Conservation (phyloP, 805 yeast genomes). For the Candida easanensis region DNA sequence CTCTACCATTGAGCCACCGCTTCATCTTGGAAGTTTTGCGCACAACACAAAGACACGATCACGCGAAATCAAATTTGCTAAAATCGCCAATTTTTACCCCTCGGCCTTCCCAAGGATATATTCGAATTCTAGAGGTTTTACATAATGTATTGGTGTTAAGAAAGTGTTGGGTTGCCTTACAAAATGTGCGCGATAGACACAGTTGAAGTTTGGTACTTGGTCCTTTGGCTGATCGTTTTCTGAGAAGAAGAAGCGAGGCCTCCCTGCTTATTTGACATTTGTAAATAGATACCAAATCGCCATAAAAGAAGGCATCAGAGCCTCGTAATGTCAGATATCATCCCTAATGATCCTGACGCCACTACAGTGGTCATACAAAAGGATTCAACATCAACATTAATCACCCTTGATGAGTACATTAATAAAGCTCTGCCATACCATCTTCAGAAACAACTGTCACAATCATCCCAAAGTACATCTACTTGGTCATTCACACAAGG, state of each 20-base stretch:
- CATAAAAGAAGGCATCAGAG: background rate
- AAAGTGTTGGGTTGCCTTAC: background rate
- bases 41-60: no score
- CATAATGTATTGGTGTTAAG: background rate
- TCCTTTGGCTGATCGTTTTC: no score
- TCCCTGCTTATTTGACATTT: no score
- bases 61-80: background rate
- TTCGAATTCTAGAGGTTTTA: no score
- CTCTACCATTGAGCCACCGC: slow-evolving; percentile 82
- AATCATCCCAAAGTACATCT: slow-evolving; percentile 19
- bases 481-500: slow-evolving; percentile 79
- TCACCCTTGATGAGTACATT: slow-evolving; percentile 37
- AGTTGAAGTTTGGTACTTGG: no score
- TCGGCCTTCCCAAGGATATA: background rate
- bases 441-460: slow-evolving; percentile 31
- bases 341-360: slow-evolving; percentile 5
- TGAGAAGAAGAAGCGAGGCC: no score
- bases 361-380: slow-evolving; percentile 25
- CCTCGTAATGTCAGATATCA: slow-evolving; percentile 4
- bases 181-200: no score
- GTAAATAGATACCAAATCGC: no score
- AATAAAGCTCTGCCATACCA: slow-evolving; percentile 34
- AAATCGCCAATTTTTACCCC: background rate
- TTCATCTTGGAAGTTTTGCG: slow-evolving; percentile 34
- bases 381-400: slow-evolving; percentile 26